phyloP scores from a whole-genome alignment of 345 rosid species.

The Toxicodendron radicans region DNA sequence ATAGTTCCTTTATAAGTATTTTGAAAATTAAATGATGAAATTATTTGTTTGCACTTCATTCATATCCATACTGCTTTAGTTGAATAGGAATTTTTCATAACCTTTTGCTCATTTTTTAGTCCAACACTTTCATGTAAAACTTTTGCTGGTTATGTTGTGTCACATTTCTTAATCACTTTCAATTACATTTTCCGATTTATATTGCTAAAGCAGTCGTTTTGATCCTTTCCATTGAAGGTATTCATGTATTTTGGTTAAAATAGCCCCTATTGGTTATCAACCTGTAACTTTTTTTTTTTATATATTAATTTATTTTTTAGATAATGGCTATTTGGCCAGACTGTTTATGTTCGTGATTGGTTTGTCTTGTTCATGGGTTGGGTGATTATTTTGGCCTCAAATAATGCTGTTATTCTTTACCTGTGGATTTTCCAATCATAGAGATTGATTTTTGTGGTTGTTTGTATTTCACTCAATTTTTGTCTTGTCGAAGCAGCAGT shows the following conservation, averaged over 20 bases:
- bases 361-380: not conserved
- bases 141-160: not conserved
- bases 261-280: not conserved
- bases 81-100: not conserved
- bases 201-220: not conserved
- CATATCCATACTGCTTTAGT: not conserved
- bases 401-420: not conserved
- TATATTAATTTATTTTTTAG: not conserved
- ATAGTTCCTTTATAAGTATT: not conserved
- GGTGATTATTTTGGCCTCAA: not conserved
- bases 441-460: not conserved
- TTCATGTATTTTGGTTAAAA: not conserved
- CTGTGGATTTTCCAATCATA: not conserved
- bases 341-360: not conserved
- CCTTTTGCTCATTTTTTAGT: not conserved
- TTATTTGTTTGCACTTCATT: not conserved
- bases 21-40: not conserved
- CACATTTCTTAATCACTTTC: not conserved
- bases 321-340: not conserved
- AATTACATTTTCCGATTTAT: not conserved
- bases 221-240: not conserved
- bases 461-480: not conserved
- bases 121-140: not conserved
- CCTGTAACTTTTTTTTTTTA: not conserved
- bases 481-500: not conserved